Conservation (phyloP, 2,329 filamentous ascomycete species). For the Ceratocystis alfenasii region DNA sequence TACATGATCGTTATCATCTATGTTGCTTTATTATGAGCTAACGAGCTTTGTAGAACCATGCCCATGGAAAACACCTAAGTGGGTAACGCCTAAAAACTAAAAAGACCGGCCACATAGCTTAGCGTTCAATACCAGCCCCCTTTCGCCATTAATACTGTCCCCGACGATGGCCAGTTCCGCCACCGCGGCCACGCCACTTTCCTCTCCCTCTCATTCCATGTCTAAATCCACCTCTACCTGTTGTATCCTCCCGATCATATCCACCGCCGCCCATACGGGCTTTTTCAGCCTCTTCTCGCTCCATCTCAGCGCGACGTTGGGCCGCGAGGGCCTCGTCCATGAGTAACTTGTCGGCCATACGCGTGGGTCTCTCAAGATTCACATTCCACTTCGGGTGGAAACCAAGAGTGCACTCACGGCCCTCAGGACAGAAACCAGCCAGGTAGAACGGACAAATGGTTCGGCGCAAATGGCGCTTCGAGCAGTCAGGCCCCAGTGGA, state of each 20-base stretch:
- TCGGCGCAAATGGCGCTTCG: constrained; percentile 77
- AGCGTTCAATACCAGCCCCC: background rate
- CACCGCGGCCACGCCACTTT: constrained; percentile 31
- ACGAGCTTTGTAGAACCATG: background rate
- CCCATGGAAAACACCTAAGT: background rate
- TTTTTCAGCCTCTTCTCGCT: constrained; percentile 17
- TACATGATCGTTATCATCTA: background rate
- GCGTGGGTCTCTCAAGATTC: constrained; percentile 62
- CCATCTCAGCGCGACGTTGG: constrained; percentile 28
- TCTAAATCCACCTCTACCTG: constrained; percentile 27
- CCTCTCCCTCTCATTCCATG: constrained; percentile 30
- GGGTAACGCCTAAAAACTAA: background rate
- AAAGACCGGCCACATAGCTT: background rate
- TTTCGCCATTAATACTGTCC: constrained; percentile 26
- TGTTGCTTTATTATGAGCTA: background rate
- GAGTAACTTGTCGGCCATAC: constrained; percentile 55
- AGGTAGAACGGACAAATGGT: constrained; percentile 75
- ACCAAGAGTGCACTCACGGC: constrained; percentile 58
- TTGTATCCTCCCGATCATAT: constrained; percentile 30
- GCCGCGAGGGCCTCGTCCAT: constrained; percentile 32
- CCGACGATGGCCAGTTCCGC: constrained; percentile 29
- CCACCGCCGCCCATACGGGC: constrained; percentile 25
- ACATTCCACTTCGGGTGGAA: constrained; percentile 74
- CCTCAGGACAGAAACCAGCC: constrained; percentile 89
- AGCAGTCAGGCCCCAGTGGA: constrained; percentile 73